Evolutionary conservation across 257 asterid genomes (phyloP).

Genomic region (Verbascum thapsus): DNA sequence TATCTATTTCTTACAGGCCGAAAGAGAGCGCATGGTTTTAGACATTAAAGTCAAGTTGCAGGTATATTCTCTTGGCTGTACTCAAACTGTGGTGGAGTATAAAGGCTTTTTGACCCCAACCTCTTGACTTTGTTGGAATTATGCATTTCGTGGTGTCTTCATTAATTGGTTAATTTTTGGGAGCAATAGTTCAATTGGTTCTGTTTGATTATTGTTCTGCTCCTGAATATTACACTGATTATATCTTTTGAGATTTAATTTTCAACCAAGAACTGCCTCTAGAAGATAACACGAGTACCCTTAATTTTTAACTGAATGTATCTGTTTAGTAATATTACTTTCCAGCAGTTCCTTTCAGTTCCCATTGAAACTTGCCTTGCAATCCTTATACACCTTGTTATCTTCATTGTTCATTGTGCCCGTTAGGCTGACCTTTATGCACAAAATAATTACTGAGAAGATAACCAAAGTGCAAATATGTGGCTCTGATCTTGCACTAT

Average conservation of each 20-base stretch:
- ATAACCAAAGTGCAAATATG: neutral
- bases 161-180: slow-evolving; percentile 8
- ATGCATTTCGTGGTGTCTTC: slow-evolving; percentile 7
- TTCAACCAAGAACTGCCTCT: slow-evolving; percentile 13
- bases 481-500: slow-evolving; percentile 14
- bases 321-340: slow-evolving; percentile 22
- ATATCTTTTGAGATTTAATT: slow-evolving; percentile 15
- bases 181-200: slow-evolving; percentile 5
- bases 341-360: slow-evolving; percentile 9
- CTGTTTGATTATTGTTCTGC: slow-evolving; percentile 12
- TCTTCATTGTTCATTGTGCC: slow-evolving; percentile 5
- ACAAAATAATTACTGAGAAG: slow-evolving; percentile 19
- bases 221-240: slow-evolving; percentile 10
- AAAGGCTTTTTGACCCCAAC: slow-evolving; percentile 4
- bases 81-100: slow-evolving; percentile 9
- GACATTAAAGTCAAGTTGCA: slow-evolving; percentile 96
- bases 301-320: neutral
- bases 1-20: slow-evolving; percentile 62
- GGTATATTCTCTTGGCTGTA: slow-evolving; percentile 39
- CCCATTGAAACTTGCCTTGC: slow-evolving; percentile 1
- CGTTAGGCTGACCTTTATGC: slow-evolving; percentile 6
- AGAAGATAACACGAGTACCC: neutral
- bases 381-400: neutral
- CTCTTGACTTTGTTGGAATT: slow-evolving; percentile 16
- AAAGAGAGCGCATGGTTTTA: slow-evolving; percentile 96